Evolutionary conservation across 257 asterid genomes (phyloP), one percentile per base, ranked within the genome.

Genomic region (Solanum rostratum): DNA sequence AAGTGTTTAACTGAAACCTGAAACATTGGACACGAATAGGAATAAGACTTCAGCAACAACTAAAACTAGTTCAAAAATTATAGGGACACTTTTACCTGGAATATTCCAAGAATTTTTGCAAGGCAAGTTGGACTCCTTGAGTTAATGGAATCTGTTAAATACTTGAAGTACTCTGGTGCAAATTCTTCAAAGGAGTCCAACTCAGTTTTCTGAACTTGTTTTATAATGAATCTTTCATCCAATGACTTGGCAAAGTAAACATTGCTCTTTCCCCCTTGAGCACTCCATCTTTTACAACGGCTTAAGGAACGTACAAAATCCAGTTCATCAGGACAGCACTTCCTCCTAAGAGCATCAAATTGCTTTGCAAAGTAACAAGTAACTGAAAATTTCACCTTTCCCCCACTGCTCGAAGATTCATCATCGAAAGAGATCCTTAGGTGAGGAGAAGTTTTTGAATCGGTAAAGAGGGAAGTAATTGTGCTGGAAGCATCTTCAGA

Each of bases 191-290:
- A 95, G 18, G 98, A 97, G 39, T 95, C 99, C 87, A 97, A 86
- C 94, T 97, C 99, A 2, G 97, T 97, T 85, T 94, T 97, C 1
- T 98, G 91, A 20, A 95, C 98, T 89, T 95, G 99, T 84, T 96
- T 96, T 57, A 96, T 90, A 69, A 95, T 91, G 87, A 96, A 93
- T 43, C 99, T 92, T 15, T 93, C 99, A 84, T 96, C 98, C 54
- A 91, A 88, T 5, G 98, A 91, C 89, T 93, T 93, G 13, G 99
- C 99, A 30, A 96, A 96, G 85, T 91, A 96, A 50, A 96, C 99
- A 29, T 96, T 96, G 88, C 99, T 96, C 87, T 96, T 96, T 59
- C 99, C 99, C 22, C 99, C 99, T 87, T 96, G 98, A 2, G 98
- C 98, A 49, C 96, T 89, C 99, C 99, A 96, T 87, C 91, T 89